Base-by-base conservation (phyloP, 495 filamentous ascomycete species). In the Immersiella caudata region DNA sequence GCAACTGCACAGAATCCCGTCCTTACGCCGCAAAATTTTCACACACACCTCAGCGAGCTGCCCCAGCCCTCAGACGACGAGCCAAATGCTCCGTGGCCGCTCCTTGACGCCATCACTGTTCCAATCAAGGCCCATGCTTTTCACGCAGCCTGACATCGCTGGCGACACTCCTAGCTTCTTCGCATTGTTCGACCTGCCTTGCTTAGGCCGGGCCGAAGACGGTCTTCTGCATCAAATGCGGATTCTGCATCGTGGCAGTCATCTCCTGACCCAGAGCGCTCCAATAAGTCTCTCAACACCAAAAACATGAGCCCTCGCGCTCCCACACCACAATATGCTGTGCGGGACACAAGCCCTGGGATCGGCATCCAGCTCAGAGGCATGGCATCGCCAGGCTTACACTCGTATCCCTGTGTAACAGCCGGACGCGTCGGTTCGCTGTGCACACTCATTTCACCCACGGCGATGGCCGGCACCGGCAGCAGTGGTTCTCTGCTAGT, bases 301-400 rank as follows among this genome's bases (percentile, higher is more conserved):
- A 58, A 20, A n/a, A 21, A 33, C 14, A 26, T 36, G 35, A 35
- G 52, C 40, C 25, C 22, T 36, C 46, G 40, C 29, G 20, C 26
- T 62, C 36, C 26, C 18, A 46, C 27, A 68, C 54, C 58, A 63
- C 56, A 33, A 18, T 65, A 64, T 29, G 33, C 26, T 4, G 33
- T 66, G 61, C 55, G 62, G 60, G 60, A 64, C 54, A 62, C 49
- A 49, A 22, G 51, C 16, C 49, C 33, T 14, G 52, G 54, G 72
- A 74, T 72, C 70, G 63, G 64, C 72, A 67, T 55, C 67, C 70
- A 65, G 56, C 66, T 60, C 55, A 50, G 25, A 46, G 29, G n/a
- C 65, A 67, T 16, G 56, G 29, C 57, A 59, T 18, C 11, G 40
- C 11, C 40, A 46, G 40, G 40, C 40, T 46, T 4, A 46, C 40